Percentiles rank a stretch among this genome's conserved stretches.
Conservation (phyloP, 1,284 basidiomycete genomes). For the Ustilago bromivora region DNA sequence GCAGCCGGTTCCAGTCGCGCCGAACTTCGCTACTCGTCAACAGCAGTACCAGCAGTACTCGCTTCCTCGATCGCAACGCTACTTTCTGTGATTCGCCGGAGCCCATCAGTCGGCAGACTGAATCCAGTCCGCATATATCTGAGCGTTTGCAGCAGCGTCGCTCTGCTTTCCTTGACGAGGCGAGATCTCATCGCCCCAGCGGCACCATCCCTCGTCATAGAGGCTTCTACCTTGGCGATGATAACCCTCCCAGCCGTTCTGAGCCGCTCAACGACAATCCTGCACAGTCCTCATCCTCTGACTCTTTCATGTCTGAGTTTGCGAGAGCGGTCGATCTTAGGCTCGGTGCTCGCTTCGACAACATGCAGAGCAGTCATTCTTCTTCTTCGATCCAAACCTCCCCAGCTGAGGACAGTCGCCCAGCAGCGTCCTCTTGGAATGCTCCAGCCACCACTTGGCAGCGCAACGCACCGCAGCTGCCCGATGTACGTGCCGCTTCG, state of each 20-base stretch:
- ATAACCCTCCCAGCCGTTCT: slow-evolving; percentile 10
- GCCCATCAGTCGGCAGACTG: slow-evolving; percentile 1
- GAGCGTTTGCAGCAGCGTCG: slow-evolving; percentile 9
- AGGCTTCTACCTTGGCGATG: slow-evolving; percentile 29
- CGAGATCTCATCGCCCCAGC: slow-evolving; percentile 17
- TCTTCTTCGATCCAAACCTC: neutral
- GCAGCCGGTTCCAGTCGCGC: slow-evolving; percentile 2
- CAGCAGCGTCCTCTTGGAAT: neutral
- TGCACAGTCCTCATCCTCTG: slow-evolving; percentile 5
- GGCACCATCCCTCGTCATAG: slow-evolving; percentile 26
- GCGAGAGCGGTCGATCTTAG: slow-evolving; percentile 31
- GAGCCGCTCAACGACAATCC: neutral
- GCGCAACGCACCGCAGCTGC: slow-evolving; percentile 30
- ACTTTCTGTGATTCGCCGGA: slow-evolving; percentile 20
- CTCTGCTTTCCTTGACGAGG: slow-evolving; percentile 6
- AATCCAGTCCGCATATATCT: neutral
- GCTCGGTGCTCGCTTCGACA: slow-evolving; percentile 17
- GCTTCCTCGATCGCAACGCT: neutral
- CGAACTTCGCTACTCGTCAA: slow-evolving; percentile 39
- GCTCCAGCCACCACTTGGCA: neutral
- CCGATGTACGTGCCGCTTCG: slow-evolving; percentile 35
- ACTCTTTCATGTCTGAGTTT: slow-evolving; percentile 37
- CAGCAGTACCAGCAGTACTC: slow-evolving; percentile 28
- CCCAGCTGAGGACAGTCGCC: neutral
- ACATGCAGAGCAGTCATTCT: neutral